Evolutionary conservation across 1,139 yeast genomes (phyloP).

Genomic region (Candida anutae): DNA sequence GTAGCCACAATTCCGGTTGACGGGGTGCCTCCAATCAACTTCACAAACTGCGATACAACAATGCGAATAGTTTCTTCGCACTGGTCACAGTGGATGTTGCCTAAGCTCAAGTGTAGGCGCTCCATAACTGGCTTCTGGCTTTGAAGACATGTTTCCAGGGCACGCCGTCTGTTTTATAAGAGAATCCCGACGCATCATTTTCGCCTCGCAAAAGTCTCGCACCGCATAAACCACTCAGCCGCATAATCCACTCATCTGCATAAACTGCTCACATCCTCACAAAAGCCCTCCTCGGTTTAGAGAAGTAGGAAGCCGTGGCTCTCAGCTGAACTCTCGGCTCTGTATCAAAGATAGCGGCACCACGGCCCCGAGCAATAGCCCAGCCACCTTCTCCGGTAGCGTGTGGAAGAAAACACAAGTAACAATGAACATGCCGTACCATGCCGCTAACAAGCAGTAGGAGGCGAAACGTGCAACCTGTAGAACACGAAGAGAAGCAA

Average conservation of each 20-base stretch:
- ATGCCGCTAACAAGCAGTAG: conserved; percentile 22
- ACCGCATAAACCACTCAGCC: too few relatives aligned
- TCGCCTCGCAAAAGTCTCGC: conserved; percentile 1
- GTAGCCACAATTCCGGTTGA: conserved; percentile 9
- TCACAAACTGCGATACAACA: conserved; percentile 8
- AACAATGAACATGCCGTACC: conserved; percentile 40
- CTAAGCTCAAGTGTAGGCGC: conserved; percentile 20
- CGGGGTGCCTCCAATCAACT: too few relatives aligned
- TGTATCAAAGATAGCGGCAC: too few relatives aligned
- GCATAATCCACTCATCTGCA: too few relatives aligned
- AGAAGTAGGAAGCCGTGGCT: too few relatives aligned
- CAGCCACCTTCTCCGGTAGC: conserved; percentile 44
- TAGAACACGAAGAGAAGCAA: too few relatives aligned
- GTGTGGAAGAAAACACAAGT: conserved; percentile 64
- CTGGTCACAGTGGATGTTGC: conserved; percentile 46
- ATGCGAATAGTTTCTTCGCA: conserved; percentile 32
- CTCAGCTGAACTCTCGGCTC: too few relatives aligned
- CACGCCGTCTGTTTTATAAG: too few relatives aligned
- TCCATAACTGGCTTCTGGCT: conserved; percentile 21
- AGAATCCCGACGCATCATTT: too few relatives aligned
- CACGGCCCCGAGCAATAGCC: conserved; percentile 38
- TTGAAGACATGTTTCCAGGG: too few relatives aligned
- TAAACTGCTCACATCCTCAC: too few relatives aligned
- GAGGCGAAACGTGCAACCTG: conserved; percentile 6
- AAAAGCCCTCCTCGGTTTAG: too few relatives aligned